These are phyloP conservation scores for Sisymbrium irio DNA, from an alignment of 345 rosid genomes.

Conservation along the genomic window DNA sequence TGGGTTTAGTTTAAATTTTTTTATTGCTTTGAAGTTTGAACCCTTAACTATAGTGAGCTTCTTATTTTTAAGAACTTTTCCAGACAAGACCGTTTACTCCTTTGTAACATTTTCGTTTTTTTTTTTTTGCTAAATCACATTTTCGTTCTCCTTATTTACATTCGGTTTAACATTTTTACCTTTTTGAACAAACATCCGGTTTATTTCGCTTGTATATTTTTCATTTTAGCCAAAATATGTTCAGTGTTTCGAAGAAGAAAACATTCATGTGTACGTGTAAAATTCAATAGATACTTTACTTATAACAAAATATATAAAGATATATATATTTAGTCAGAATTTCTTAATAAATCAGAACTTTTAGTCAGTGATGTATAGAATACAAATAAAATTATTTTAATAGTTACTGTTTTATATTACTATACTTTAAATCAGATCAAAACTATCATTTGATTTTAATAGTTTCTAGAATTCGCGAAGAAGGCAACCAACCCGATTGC, in stretches of 20 bases:
- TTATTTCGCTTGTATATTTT: not conserved
- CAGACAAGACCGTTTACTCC: not conserved
- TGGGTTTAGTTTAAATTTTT: not conserved
- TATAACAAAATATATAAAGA: too few relatives aligned
- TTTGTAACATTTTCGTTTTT: not conserved
- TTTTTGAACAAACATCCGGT: too few relatives aligned
- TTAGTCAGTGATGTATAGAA: not conserved
- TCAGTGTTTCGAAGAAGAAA: too few relatives aligned
- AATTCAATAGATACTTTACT: not conserved
- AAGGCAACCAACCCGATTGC: not conserved
- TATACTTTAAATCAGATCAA: not conserved
- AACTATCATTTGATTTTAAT: not conserved
- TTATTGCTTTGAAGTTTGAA: constrained; percentile 28
- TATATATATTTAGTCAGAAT: not conserved
- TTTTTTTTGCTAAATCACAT: not conserved
- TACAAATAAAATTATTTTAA: too few relatives aligned
- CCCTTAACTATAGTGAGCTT: constrained; percentile 16
- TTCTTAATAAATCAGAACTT: not conserved
- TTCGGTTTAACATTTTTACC: too few relatives aligned
- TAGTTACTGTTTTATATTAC: not conserved
- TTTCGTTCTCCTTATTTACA: too few relatives aligned
- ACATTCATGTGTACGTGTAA: too few relatives aligned
- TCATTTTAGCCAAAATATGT: too few relatives aligned
- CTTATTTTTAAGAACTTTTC: constrained; percentile 5
- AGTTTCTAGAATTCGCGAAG: not conserved